Percentiles rank a stretch among this genome's conserved stretches.
Evolutionary conservation across 2,329 filamentous ascomycete genomes (phyloP).

Genomic region (Falciphora oryzae): DNA sequence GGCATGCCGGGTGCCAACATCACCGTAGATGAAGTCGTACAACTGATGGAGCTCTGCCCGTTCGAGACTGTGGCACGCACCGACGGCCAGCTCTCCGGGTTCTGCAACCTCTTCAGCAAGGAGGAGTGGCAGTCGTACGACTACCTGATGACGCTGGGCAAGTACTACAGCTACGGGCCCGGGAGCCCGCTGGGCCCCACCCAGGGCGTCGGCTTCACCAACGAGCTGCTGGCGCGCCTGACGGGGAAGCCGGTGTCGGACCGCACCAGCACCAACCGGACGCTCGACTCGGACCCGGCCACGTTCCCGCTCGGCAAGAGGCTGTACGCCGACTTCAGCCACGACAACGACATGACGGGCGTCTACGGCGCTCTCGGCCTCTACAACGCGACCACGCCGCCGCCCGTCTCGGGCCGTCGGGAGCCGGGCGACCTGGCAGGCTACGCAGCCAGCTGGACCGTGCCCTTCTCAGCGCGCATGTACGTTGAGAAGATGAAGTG

Average conservation of each 20-base stretch:
- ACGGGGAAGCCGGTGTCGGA: slow-evolving; percentile 65
- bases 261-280: slow-evolving; percentile 69
- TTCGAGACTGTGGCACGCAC: slow-evolving; percentile 70
- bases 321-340: slow-evolving; percentile 85
- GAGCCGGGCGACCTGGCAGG: slow-evolving; percentile 52
- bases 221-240: slow-evolving; percentile 79
- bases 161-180: slow-evolving; percentile 76
- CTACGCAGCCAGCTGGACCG: slow-evolving; percentile 70
- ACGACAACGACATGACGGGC: slow-evolving; percentile 81
- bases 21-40: slow-evolving; percentile 54
- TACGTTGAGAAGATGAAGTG: slow-evolving; percentile 88
- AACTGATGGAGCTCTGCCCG: slow-evolving; percentile 84
- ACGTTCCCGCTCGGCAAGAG: slow-evolving; percentile 68
- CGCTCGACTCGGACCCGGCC: slow-evolving; percentile 58
- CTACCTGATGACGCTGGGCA: slow-evolving; percentile 73
- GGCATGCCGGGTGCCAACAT: slow-evolving; percentile 65
- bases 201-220: slow-evolving; percentile 81
- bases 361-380: slow-evolving; percentile 73
- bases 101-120: slow-evolving; percentile 69
- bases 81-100: slow-evolving; percentile 54
- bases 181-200: slow-evolving; percentile 76
- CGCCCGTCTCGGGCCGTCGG: slow-evolving; percentile 43
- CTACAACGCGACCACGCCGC: slow-evolving; percentile 59
- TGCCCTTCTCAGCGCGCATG: slow-evolving; percentile 74
- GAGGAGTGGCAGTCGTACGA: slow-evolving; percentile 74